Conservation (phyloP, 225 moss, liverwort and hornwort genomes). For the Rhytidiadelphus loreus region DNA sequence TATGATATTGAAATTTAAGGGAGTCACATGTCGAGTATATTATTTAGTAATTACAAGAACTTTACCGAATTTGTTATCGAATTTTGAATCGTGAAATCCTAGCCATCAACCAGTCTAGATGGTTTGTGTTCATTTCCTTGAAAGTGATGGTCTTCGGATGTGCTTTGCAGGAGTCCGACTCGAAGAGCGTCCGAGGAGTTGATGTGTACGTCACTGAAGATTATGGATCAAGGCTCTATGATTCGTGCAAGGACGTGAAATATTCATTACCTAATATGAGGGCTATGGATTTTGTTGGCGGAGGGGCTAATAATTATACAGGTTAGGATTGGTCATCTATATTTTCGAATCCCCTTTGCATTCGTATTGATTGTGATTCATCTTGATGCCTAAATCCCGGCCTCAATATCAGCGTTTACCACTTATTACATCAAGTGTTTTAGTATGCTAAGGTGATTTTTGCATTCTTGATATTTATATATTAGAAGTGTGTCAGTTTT, state of each 20-base stretch:
- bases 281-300: slow-evolving; percentile 94
- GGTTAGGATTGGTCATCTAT: slow-evolving; percentile 20
- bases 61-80: neutral
- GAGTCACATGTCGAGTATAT: neutral
- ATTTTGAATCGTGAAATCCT: neutral
- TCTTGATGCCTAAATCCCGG: neutral
- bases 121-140: neutral
- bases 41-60: neutral
- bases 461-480: neutral
- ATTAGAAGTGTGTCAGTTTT: neutral
- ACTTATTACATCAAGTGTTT: neutral
- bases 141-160: neutral
- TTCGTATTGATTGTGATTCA: neutral
- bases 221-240: slow-evolving; percentile 60
- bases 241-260: slow-evolving; percentile 97
- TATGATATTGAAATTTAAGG: neutral
- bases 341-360: neutral
- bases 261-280: slow-evolving; percentile 68
- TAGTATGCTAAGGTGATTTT: neutral
- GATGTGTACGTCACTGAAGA: slow-evolving; percentile 79
- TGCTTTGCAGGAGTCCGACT: slow-evolving; percentile 43
- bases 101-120: neutral
- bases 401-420: neutral
- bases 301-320: slow-evolving; percentile 82
- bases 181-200: slow-evolving; percentile 47